Evolutionary conservation across 1,284 basidiomycete genomes (phyloP).

Genomic region (Pisolithus thermaeus): DNA sequence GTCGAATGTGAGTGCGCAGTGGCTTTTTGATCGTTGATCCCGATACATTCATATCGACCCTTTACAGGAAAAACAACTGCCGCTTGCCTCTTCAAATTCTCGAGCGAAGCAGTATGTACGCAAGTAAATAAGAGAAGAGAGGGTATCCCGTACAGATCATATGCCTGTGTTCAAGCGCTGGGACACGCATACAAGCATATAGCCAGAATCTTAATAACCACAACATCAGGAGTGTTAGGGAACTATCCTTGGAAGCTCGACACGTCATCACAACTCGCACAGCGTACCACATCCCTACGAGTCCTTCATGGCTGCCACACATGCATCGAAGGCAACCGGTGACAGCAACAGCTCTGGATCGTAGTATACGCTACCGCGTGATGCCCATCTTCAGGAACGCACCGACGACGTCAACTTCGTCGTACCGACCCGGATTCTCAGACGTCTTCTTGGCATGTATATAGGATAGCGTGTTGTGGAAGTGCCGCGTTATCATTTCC

Average conservation of each 20-base stretch:
- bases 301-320: background rate
- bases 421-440: constrained; percentile 56
- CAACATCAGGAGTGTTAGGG: no score
- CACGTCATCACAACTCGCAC: background rate
- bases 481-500: constrained; percentile 89
- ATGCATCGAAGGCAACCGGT: background rate
- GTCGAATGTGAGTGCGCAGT: no score
- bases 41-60: no score
- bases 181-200: background rate
- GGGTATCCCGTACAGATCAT: background rate
- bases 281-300: background rate
- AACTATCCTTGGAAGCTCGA: no score
- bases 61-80: no score
- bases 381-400: constrained; percentile 85
- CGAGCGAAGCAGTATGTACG: background rate
- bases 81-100: no score
- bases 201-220: background rate
- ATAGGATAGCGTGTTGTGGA: constrained; percentile 82
- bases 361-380: constrained; percentile 32
- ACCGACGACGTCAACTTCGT: constrained; percentile 81
- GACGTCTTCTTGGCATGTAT: constrained; percentile 72
- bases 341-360: background rate
- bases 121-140: background rate
- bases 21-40: no score
- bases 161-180: background rate